These are phyloP conservation scores for Cairneyella variabilis DNA, from an alignment of 495 filamentous ascomycete genomes.

Conservation along the genomic window DNA sequence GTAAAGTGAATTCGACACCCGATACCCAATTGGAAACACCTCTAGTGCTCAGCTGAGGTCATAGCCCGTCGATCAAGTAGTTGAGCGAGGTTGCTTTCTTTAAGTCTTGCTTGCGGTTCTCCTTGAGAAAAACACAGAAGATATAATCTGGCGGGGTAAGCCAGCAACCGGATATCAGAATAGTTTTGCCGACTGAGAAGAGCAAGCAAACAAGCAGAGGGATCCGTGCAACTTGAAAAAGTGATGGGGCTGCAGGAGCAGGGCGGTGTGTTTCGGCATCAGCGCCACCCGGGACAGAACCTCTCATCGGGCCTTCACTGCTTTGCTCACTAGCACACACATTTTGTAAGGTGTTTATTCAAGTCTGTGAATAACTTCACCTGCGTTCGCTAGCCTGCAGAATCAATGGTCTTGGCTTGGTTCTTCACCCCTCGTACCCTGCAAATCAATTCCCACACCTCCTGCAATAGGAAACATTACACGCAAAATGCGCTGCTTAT, in stretches of 20 bases:
- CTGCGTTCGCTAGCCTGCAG: background rate
- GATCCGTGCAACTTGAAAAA: background rate
- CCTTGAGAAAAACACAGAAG: slow-evolving; percentile 8
- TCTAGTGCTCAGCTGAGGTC: background rate
- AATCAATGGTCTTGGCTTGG: background rate
- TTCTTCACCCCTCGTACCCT: slow-evolving; percentile 10
- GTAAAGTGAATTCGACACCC: background rate
- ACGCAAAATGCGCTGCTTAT: background rate
- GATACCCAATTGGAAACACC: slow-evolving; percentile 11
- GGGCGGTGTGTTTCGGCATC: slow-evolving; percentile 17
- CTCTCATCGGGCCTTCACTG: slow-evolving; percentile 12
- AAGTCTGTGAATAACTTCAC: slow-evolving; percentile 21
- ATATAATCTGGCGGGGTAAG: slow-evolving; percentile 10
- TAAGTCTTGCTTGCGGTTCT: slow-evolving; percentile 2
- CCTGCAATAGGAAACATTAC: background rate
- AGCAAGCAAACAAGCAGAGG: slow-evolving; percentile 8
- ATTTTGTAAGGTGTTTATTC: slow-evolving; percentile 16
- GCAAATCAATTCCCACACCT: slow-evolving; percentile 22
- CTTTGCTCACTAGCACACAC: background rate
- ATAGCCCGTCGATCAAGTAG: slow-evolving; percentile 7
- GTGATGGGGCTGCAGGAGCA: slow-evolving; percentile 12
- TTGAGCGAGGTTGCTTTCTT: background rate
- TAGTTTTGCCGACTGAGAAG: no score
- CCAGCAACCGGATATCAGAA: slow-evolving; percentile 13
- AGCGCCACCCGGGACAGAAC: background rate